A percentile compares a stretch with the other conserved stretches of the same genome.
Conservation (phyloP, 1,284 basidiomycete species). For the Earliella scabrosa region DNA sequence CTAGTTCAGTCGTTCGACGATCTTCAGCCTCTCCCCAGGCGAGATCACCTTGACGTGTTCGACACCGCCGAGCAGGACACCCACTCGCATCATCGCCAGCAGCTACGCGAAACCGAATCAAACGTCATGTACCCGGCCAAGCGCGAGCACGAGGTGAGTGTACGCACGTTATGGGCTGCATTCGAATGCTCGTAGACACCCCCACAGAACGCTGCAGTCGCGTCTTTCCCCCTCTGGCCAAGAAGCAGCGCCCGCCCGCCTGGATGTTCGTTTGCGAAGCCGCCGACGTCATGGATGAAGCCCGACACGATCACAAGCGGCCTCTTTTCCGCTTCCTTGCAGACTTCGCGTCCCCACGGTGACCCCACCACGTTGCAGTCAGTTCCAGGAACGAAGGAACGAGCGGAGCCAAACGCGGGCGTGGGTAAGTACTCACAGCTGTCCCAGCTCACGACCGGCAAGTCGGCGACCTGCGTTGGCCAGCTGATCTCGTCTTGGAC, state of each 20-base stretch:
- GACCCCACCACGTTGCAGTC: neutral
- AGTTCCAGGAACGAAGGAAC: neutral
- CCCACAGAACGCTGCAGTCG: constrained; percentile 84
- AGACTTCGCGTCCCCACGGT: constrained; percentile 53
- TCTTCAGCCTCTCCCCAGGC: constrained; percentile 19
- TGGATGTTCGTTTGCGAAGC: constrained; percentile 82
- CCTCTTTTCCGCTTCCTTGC: constrained; percentile 66
- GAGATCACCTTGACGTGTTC: constrained; percentile 41
- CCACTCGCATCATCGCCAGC: constrained; percentile 84
- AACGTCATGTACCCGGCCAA: neutral
- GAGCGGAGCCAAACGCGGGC: neutral
- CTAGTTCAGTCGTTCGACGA: constrained; percentile 15
- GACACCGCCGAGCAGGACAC: constrained; percentile 75
- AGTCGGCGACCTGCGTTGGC: constrained; percentile 61
- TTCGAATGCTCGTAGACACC: constrained; percentile 85
- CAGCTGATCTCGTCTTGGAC: constrained; percentile 71
- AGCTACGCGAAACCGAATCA: constrained; percentile 46
- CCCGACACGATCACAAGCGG: constrained; percentile 79
- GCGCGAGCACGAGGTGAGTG: neutral
- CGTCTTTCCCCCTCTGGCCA: constrained; percentile 76
- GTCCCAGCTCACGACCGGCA: constrained; percentile 86
- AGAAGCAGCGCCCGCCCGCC: constrained; percentile 73
- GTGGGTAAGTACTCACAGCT: constrained; percentile 54
- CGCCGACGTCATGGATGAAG: constrained; percentile 85
- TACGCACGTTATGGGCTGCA: constrained; percentile 78